Conservation (phyloP, 192 early-diverging fungal species). For the Coemansia sp. region DNA sequence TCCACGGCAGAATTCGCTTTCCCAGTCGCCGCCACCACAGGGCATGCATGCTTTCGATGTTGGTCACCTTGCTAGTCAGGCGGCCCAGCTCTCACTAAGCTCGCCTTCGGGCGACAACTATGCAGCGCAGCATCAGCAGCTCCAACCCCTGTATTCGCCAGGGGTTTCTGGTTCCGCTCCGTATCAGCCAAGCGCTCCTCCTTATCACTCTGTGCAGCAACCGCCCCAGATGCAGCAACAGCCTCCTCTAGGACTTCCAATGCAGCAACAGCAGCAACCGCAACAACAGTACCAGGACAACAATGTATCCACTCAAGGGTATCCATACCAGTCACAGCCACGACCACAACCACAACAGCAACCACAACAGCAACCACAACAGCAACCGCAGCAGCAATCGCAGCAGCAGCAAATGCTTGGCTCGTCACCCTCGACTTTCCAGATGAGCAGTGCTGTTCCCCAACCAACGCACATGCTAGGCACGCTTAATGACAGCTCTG, state of each 20-base stretch:
- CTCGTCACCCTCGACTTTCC: constrained; percentile 11
- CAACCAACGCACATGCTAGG: constrained; percentile 7
- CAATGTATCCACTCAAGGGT: not conserved
- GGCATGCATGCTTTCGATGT: constrained; percentile 40
- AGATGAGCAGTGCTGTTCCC: not conserved
- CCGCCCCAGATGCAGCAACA: constrained; percentile 12
- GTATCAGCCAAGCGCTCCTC: constrained; percentile 48
- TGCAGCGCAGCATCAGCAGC: constrained; percentile 15
- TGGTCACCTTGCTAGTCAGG: constrained; percentile 39
- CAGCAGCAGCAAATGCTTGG: constrained; percentile 18
- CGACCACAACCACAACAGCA: constrained; percentile 10
- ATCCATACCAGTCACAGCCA: constrained; percentile 11
- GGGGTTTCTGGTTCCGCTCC: constrained; percentile 23
- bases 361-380: constrained; percentile 13
- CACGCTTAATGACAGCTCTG: constrained; percentile 13
- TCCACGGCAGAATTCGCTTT: not conserved
- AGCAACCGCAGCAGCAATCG: constrained; percentile 1
- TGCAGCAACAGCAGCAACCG: constrained; percentile 31
- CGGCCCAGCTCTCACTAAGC: constrained; percentile 42
- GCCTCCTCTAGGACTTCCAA: constrained; percentile 6
- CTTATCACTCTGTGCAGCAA: constrained; percentile 13
- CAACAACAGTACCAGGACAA: constrained; percentile 16
- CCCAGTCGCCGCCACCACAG: constrained; percentile 23
- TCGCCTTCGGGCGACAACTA: constrained; percentile 18
- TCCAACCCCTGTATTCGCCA: constrained; percentile 24